phyloP scores from a whole-genome alignment of 208 protist genomes.

The Acanthamoeba sp. region DNA sequence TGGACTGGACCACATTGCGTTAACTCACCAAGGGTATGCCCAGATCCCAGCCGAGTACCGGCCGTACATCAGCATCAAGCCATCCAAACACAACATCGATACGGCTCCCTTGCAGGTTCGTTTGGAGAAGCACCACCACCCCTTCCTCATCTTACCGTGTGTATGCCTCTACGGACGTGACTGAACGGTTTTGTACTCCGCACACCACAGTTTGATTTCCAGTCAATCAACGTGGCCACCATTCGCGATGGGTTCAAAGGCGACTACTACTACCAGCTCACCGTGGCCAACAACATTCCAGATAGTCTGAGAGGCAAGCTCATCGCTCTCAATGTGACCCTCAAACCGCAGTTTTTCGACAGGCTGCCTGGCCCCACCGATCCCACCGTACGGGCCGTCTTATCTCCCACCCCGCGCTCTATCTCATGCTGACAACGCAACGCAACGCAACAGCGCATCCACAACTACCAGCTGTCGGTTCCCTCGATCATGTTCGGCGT shows the following conservation, averaged over 20 bases:
- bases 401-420: not conserved
- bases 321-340: slow-evolving; percentile 38
- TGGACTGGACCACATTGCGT: not conserved
- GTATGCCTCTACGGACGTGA: too few species aligned
- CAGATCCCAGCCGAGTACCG: slow-evolving; percentile 3
- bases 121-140: not conserved
- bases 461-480: slow-evolving; percentile 51
- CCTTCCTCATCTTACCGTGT: too few species aligned
- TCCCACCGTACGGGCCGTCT: not conserved
- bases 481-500: slow-evolving; percentile 61
- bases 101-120: slow-evolving; percentile 5
- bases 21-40: not conserved
- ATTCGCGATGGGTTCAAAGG: slow-evolving; percentile 83
- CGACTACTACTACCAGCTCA: slow-evolving; percentile 82
- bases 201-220: slow-evolving; percentile 62
- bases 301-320: slow-evolving; percentile 48
- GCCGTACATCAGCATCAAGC: slow-evolving; percentile 2
- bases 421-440: not conserved
- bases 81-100: slow-evolving; percentile 74
- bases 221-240: slow-evolving; percentile 81
- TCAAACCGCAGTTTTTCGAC: slow-evolving; percentile 75
- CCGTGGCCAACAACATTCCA: slow-evolving; percentile 70
- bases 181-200: too few species aligned
- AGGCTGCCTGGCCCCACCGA: slow-evolving; percentile 65
- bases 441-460: slow-evolving; percentile 37